Evolutionary conservation across 139 green algal species (phyloP).

Genomic region (Micromonas pusilla): DNA sequence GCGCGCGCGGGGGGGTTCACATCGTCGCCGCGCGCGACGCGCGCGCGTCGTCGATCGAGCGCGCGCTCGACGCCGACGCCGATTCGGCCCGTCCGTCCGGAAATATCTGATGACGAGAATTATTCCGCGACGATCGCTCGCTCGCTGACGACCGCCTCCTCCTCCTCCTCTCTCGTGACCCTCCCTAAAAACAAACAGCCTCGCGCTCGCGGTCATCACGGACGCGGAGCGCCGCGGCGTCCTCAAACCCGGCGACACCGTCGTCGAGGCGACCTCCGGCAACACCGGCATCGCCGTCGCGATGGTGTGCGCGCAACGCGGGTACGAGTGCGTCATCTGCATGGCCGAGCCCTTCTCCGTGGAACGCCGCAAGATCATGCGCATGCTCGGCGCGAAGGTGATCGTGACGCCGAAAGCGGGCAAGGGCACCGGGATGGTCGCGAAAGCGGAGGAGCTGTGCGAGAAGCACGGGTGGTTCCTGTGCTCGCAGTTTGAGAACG

Average conservation of each 20-base stretch:
- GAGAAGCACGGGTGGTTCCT: constrained; percentile 38
- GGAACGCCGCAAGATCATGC: constrained; percentile 33
- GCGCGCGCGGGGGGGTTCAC: too few relatives aligned
- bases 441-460: constrained; percentile 30
- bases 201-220: constrained; percentile 37
- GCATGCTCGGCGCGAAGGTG: constrained; percentile 35
- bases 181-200: too few relatives aligned
- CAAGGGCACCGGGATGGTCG: constrained; percentile 31
- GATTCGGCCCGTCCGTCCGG: too few relatives aligned
- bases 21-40: too few relatives aligned
- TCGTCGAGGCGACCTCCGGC: constrained; percentile 34
- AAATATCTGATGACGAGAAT: too few relatives aligned
- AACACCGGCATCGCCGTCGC: constrained; percentile 39
- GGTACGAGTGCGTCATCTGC: constrained; percentile 28
- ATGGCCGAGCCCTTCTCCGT: constrained; percentile 34
- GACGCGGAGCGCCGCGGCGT: constrained; percentile 27
- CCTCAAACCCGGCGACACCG: constrained; percentile 32
- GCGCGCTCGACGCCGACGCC: too few relatives aligned
- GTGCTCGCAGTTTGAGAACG: constrained; percentile 31
- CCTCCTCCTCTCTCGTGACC: too few relatives aligned
- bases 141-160: too few relatives aligned
- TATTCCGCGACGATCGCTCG: too few relatives aligned
- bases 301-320: constrained; percentile 29
- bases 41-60: too few relatives aligned
- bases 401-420: constrained; percentile 30